Evolutionary conservation across 495 filamentous ascomycete species (phyloP), one percentile per base, ranked within the genome.

Genomic region (Penicillium argentinense): DNA sequence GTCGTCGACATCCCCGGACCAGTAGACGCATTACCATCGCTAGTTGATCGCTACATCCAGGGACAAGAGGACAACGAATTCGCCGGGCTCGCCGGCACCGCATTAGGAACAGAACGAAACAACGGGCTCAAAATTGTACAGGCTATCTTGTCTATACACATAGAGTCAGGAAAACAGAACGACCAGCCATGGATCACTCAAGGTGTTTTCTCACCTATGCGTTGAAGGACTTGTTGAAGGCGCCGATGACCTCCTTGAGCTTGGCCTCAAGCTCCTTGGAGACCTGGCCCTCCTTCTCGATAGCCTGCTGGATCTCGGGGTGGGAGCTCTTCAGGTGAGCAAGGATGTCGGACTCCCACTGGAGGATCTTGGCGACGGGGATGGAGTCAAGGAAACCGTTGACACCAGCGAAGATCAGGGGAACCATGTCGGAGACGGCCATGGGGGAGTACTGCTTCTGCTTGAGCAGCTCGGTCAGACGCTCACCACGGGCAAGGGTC

Each of bases 371-470:
- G 77, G 53, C 69, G 58, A 96, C 91, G 48, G 91, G 91, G 55
- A 97, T 81, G 54, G 55, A 69, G 77, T 97, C 91, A 53, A 97
- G 85, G 75, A 80, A 78, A 76, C 93, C 93, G 73, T 98, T 98
- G 74, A 98, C 89, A 91, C 93, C 93, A 61, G 93, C 93, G 77
- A 85, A 98, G 80, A 98, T 97, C 53, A 98, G 85, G 54, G 93
- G 93, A 78, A 98, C 93, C 91, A 97, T 97, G 77, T 97, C 93
- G 80, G 91, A 88, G 60, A 97, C 93, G 61, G 89, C 88, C 93
- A 97, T 97, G 61, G 93, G 93, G 27, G 84, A 85, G 84, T 97
- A 98, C 79, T 98, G 93, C 87, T 96, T 97, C 82, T 98, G 93
- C 87, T 97, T 98, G 66, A 97, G 89, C 59, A 97, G 88, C 82